Base-by-base conservation (phyloP, 179 eudicot genomes). In the Heliamphora ciliata region DNA sequence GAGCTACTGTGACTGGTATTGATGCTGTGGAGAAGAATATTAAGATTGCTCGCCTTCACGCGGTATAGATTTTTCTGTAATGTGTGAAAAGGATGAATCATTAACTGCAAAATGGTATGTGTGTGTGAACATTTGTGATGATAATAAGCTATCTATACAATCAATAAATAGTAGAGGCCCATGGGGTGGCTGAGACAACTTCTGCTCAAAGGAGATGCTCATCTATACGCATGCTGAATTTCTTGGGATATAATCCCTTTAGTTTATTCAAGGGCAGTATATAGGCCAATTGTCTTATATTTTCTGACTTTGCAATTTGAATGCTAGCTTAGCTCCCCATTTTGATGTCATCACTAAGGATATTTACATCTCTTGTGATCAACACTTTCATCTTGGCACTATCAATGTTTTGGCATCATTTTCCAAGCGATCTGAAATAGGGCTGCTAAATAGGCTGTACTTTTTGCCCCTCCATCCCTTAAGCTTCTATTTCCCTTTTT, bases 11-110 rank as follows among this genome's bases (percentile, higher is more conserved):
- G 46, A 96, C 88, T 13, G 99, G 96, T 78, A 70, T 96, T 82
- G 99, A 96, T 87, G 98, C 94, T 66, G 94, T 91, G 86, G 99
- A 96, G 81, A 91, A 92, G 85, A 96, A 96, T 83, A 89, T 96
- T 87, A 91, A 88, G 83, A 92, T 96, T 84, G 99, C 99, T 52
- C 90, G 91, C 71, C 89, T 94, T 84, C 99, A 96, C 88, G 96
- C 96, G 81, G 99, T 96, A 92, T 81, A 93, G 80, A 61, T 72
- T 67, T 21, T 80, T 81, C 73, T 80, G 48, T 80, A 17, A 47
- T 72, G 15, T 9, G 15, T 6, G 60, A 60, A 47, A 82, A 56
- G 63, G 13, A 9, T 60, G 24, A 6, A 67, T 44, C 0, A 40
- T 64, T 74, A 74, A 2, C 7, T 84, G 13, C 8, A 15, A 60